A percentile compares a stretch with the other conserved stretches of the same genome.
These are phyloP conservation scores for Nitzschia putrida DNA, from an alignment of 108 stramenopile genomes.

Conservation along the genomic window DNA sequence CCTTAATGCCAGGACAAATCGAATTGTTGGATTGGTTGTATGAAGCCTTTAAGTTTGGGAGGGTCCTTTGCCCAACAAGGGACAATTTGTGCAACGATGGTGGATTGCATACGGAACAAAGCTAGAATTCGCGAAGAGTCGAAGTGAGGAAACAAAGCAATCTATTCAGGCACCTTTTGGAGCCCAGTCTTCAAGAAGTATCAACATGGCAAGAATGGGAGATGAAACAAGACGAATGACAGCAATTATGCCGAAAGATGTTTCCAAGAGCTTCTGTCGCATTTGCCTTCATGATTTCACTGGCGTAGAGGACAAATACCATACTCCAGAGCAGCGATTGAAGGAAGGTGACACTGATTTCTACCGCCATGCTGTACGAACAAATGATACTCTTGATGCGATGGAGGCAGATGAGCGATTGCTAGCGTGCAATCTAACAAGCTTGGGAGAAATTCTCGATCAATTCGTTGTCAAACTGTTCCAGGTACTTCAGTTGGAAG, in stretches of 20 bases:
- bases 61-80: constrained; percentile 37
- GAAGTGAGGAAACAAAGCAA: constrained; percentile 32
- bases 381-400: constrained; percentile 47
- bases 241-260: neutral
- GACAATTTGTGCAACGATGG: constrained; percentile 44
- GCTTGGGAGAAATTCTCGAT: constrained; percentile 28
- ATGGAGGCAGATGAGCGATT: constrained; percentile 40
- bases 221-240: neutral
- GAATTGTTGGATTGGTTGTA: constrained; percentile 40
- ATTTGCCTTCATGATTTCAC: constrained; percentile 43
- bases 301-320: constrained; percentile 51
- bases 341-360: constrained; percentile 14
- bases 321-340: constrained; percentile 45
- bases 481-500: constrained; percentile 31
- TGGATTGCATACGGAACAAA: constrained; percentile 45
- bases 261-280: constrained; percentile 39
- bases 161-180: neutral
- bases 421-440: constrained; percentile 33
- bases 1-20: constrained; percentile 26
- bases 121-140: constrained; percentile 21
- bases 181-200: neutral
- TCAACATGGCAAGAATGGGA: neutral
- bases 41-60: constrained; percentile 49
- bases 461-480: constrained; percentile 44
- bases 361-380: constrained; percentile 36